Conservation (phyloP, 2,329 filamentous ascomycete species). For the Aspergillus niger region DNA sequence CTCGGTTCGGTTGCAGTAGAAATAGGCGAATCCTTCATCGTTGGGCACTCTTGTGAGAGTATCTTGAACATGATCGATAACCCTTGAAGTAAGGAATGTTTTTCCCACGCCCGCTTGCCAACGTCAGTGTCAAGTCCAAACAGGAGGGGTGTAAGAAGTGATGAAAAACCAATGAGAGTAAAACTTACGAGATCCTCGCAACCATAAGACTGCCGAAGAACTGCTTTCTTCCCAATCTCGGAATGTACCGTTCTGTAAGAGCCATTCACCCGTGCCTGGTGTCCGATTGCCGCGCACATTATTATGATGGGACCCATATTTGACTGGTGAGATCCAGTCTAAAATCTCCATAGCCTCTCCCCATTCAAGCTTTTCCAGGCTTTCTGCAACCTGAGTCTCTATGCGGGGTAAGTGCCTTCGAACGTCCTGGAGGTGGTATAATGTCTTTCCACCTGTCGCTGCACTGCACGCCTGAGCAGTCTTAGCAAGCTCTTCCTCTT, state of each 20-base stretch:
- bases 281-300: conserved; percentile 13
- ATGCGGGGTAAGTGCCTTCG: not conserved
- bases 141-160: no score
- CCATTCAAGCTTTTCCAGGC: not conserved
- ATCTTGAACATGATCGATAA: conserved; percentile 28
- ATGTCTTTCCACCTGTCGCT: not conserved
- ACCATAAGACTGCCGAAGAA: conserved; percentile 23
- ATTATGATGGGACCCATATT: conserved; percentile 20
- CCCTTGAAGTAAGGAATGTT: conserved; percentile 27
- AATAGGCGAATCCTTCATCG: conserved; percentile 4
- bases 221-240: conserved; percentile 17
- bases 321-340: conserved; percentile 24
- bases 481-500: not conserved
- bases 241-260: conserved; percentile 17
- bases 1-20: conserved; percentile 1
- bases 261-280: conserved; percentile 20
- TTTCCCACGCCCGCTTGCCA: conserved; percentile 29
- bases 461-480: not conserved
- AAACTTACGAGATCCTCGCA: conserved; percentile 18
- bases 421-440: not conserved
- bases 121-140: not conserved
- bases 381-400: not conserved
- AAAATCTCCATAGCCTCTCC: conserved; percentile 9
- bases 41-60: not conserved
- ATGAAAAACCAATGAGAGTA: no score